Conservation (phyloP, 768 basidiomycete genomes). For the Gymnopilus dilepis region DNA sequence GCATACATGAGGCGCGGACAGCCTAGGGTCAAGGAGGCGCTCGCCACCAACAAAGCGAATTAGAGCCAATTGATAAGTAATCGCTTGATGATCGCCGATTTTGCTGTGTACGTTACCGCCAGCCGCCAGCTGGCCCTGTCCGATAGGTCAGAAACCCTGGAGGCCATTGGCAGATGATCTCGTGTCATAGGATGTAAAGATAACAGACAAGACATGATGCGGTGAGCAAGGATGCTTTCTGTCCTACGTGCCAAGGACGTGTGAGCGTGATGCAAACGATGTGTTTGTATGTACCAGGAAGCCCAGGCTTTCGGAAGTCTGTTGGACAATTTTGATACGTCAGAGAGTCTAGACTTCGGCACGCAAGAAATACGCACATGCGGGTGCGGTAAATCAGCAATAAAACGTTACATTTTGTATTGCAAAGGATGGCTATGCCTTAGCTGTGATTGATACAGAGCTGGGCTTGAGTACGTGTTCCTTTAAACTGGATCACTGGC, state of each 20-base stretch:
- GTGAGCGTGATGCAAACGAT: neutral
- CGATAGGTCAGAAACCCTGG: neutral
- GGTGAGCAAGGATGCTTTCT: constrained; percentile 10
- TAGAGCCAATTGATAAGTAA: neutral
- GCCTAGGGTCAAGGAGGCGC: neutral
- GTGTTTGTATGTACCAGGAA: neutral
- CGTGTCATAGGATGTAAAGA: neutral
- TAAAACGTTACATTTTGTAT: no score
- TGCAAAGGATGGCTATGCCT: neutral
- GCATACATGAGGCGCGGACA: neutral
- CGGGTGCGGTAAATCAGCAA: no score
- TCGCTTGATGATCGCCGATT: neutral
- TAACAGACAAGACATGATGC: neutral
- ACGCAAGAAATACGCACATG: constrained; percentile 1
- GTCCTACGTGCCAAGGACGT: neutral
- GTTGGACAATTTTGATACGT: constrained; percentile 6
- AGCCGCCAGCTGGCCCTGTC: neutral
- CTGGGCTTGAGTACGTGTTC: no score
- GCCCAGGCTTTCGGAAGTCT: constrained; percentile 2
- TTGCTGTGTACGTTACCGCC: neutral
- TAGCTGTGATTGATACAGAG: no score
- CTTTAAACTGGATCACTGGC: no score
- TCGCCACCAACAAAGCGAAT: neutral
- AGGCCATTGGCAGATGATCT: neutral
- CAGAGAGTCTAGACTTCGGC: neutral